These are phyloP conservation scores for Acer saccharum DNA, from an alignment of 345 rosid genomes.

Conservation along the genomic window DNA sequence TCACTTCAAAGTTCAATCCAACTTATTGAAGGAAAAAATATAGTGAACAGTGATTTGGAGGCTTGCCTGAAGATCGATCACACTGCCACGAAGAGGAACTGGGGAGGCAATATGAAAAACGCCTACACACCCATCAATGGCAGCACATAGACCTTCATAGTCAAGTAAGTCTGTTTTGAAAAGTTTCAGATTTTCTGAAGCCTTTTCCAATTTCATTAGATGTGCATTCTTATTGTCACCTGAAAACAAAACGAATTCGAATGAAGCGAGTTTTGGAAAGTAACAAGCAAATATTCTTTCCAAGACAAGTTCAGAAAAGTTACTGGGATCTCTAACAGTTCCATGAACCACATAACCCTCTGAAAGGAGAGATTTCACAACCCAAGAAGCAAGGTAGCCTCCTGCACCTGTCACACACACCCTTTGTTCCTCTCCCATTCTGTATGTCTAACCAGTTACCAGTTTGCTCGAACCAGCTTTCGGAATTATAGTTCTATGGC, in stretches of 20 bases:
- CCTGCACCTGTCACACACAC: slow-evolving; percentile 71
- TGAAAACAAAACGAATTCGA: slow-evolving; percentile 34
- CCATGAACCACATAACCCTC: slow-evolving; percentile 54
- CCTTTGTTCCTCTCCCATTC: slow-evolving; percentile 27
- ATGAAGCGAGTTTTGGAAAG: slow-evolving; percentile 22
- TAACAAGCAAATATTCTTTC: slow-evolving; percentile 40
- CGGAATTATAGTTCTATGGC: neutral
- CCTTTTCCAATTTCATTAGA: slow-evolving; percentile 33
- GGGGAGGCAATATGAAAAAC: slow-evolving; percentile 29
- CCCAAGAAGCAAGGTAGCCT: slow-evolving; percentile 53
- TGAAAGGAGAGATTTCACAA: slow-evolving; percentile 58
- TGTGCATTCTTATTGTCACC: slow-evolving; percentile 48
- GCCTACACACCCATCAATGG: too few relatives aligned
- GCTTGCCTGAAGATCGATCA: slow-evolving; percentile 39
- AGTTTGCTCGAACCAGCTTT: slow-evolving; percentile 31
- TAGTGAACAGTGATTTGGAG: neutral
- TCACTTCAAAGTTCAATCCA: neutral
- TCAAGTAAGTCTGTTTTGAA: too few relatives aligned
- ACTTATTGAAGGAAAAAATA: neutral
- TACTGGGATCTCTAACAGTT: slow-evolving; percentile 62
- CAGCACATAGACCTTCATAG: too few relatives aligned
- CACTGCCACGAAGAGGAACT: slow-evolving; percentile 28
- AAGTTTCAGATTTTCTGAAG: slow-evolving; percentile 41
- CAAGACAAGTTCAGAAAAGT: slow-evolving; percentile 25
- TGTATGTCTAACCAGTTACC: neutral